These are phyloP conservation scores for Penicillium dipodomyicola DNA, from an alignment of 495 filamentous ascomycete species.

Conservation along the genomic window DNA sequence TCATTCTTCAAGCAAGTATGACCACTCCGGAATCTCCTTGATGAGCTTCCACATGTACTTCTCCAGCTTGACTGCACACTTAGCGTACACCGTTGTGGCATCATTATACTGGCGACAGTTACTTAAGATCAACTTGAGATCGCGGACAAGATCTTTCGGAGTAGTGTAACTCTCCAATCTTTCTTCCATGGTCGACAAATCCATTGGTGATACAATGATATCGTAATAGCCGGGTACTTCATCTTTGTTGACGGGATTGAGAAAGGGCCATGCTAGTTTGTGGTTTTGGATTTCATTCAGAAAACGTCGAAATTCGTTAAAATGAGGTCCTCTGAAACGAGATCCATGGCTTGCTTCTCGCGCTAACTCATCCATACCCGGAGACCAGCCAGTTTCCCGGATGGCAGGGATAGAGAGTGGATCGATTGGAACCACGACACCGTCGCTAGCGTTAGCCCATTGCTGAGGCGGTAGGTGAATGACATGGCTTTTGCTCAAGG, in stretches of 20 bases:
- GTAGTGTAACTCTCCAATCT: slow-evolving; percentile 75
- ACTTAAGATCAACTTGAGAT: slow-evolving; percentile 87
- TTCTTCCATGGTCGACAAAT: slow-evolving; percentile 90
- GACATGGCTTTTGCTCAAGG: slow-evolving; percentile 82
- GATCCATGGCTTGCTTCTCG: slow-evolving; percentile 85
- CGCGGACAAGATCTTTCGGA: slow-evolving; percentile 88
- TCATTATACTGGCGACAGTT: slow-evolving; percentile 97
- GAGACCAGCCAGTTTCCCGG: slow-evolving; percentile 87
- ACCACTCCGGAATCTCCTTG: slow-evolving; percentile 93
- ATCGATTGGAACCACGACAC: slow-evolving; percentile 59
- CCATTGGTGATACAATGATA: slow-evolving; percentile 97
- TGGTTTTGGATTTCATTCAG: slow-evolving; percentile 96
- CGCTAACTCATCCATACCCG: slow-evolving; percentile 94
- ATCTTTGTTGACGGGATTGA: slow-evolving; percentile 84
- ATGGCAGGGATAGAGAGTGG: slow-evolving; percentile 80
- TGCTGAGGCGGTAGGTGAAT: slow-evolving; percentile 80
- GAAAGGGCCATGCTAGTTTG: slow-evolving; percentile 91
- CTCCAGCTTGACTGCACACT: slow-evolving; percentile 91
- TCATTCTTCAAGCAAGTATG: slow-evolving; percentile 21
- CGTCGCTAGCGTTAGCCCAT: slow-evolving; percentile 61
- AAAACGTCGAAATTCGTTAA: slow-evolving; percentile 88
- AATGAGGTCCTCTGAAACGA: slow-evolving; percentile 59
- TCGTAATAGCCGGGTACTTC: slow-evolving; percentile 98
- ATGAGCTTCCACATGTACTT: slow-evolving; percentile 97
- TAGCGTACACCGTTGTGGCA: slow-evolving; percentile 91